Base-by-base conservation (phyloP, 306 rosid species). In the Cucumis hystrix region DNA sequence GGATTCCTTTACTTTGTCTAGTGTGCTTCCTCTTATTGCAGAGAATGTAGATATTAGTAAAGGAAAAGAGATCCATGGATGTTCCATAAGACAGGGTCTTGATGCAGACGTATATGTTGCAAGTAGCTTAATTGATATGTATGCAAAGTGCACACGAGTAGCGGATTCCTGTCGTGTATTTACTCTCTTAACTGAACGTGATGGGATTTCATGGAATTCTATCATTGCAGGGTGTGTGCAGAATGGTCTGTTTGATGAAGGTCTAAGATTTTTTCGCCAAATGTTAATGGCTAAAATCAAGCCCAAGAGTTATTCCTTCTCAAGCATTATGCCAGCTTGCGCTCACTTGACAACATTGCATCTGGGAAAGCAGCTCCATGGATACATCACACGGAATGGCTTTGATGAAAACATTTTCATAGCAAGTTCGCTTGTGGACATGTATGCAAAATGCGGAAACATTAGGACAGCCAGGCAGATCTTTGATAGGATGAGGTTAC, bases 361-460 rank as follows among this genome's bases (percentile, higher is more conserved):
- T 73, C 80, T 93, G 80, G 98, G 98, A 54, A 88, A 87, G 89
- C 98, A 93, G 80, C 92, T 93, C 76, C 98, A 93, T 80, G 93
- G 90, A 67, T 88, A 79, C 83, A 82, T 87, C 82, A 73, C 84
- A 65, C 83, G 97, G 54, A 69, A 83, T 43, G 80, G 83, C 33
- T 88, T 91, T 56, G 85, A 90, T 52, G 86, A 77, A 79, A 93
- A 93, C 56, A 76, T 87, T 80, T 91, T 83, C 25, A 83, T 93
- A 60, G 89, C 91, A 1, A 90, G 96, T 85, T 85, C 97, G 35
- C 83, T 91, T 17, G 82, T 93, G 37, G 96, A 93, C 83, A 93
- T 93, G 97, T 93, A 93, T 78, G 90, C 97, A 39, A 93, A 93
- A 86, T 93, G 96, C 43, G 98, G 97, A 25, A 81, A 87, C 83